Conservation (phyloP, 306 rosid genomes). For the Amphicarpaea edgeworthii region DNA sequence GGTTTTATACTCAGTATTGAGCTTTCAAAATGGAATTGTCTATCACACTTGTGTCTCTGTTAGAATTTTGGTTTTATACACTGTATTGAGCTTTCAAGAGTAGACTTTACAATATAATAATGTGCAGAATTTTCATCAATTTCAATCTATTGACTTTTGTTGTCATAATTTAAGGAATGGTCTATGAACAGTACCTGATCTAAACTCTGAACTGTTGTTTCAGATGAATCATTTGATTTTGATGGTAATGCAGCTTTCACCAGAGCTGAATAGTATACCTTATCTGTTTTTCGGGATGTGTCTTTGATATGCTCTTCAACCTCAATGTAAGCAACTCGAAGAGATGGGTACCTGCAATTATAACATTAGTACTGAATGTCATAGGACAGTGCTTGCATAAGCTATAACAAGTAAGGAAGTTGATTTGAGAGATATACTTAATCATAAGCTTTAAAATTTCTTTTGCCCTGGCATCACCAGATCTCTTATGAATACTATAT, state of each 20-base stretch:
- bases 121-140: conserved; percentile 23
- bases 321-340: conserved; percentile 94
- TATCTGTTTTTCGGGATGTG: conserved; percentile 64
- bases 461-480: conserved; percentile 77
- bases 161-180: conserved; percentile 33
- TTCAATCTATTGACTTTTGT: conserved; percentile 32
- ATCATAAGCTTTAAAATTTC: conserved; percentile 93
- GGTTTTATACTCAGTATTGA: conserved; percentile 4
- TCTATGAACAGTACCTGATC: conserved; percentile 76
- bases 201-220: conserved; percentile 71
- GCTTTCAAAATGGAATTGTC: conserved; percentile 26
- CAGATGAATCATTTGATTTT: conserved; percentile 79
- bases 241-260: conserved; percentile 85
- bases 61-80: conserved; percentile 19
- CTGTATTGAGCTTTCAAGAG: neutral
- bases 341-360: conserved; percentile 82
- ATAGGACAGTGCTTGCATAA: conserved; percentile 32
- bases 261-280: conserved; percentile 88
- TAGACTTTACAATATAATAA: conserved; percentile 17
- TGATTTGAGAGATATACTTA: conserved; percentile 56
- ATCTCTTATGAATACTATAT: conserved; percentile 88
- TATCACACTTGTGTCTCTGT: neutral
- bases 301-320: conserved; percentile 80
- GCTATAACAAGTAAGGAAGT: conserved; percentile 34
- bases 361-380: conserved; percentile 35